Evolutionary conservation across 2,329 filamentous ascomycete genomes (phyloP).

Genomic region (Elsinoe batatas): DNA sequence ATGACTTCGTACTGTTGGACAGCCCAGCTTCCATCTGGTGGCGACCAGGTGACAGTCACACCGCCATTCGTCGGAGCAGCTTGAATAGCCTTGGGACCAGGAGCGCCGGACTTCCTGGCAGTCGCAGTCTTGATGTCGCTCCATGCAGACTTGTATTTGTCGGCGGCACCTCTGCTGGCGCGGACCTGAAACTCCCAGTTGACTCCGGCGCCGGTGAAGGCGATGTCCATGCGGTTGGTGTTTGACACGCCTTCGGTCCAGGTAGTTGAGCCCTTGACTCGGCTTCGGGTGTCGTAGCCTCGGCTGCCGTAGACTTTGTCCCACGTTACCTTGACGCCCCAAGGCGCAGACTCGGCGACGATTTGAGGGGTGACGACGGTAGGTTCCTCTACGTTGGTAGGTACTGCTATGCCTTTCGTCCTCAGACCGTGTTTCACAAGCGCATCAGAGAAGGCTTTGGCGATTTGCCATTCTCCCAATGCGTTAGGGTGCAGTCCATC

Average conservation of each 20-base stretch:
- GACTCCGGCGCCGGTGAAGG: conserved; percentile 13
- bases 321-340: conserved; percentile 17
- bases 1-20: conserved; percentile 16
- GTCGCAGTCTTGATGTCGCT: conserved; percentile 9
- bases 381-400: not conserved
- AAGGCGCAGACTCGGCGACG: conserved; percentile 10
- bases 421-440: conserved; percentile 19
- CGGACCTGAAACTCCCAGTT: conserved; percentile 18
- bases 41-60: conserved; percentile 14
- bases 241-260: conserved; percentile 14
- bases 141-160: conserved; percentile 14
- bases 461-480: conserved; percentile 35
- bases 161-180: conserved; percentile 7
- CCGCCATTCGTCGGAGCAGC: conserved; percentile 12
- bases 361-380: not conserved
- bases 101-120: conserved; percentile 10
- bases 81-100: conserved; percentile 13
- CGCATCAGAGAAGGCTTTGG: conserved; percentile 30
- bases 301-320: conserved; percentile 17
- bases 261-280: not conserved
- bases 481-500: conserved; percentile 37
- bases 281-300: conserved; percentile 15
- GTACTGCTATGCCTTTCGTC: not conserved
- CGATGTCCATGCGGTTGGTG: conserved; percentile 14
- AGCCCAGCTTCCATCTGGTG: conserved; percentile 11